Evolutionary conservation across 2,329 filamentous ascomycete genomes (phyloP), one percentile per base, ranked within the genome.

Genomic region (Colletotrichum sp.): DNA sequence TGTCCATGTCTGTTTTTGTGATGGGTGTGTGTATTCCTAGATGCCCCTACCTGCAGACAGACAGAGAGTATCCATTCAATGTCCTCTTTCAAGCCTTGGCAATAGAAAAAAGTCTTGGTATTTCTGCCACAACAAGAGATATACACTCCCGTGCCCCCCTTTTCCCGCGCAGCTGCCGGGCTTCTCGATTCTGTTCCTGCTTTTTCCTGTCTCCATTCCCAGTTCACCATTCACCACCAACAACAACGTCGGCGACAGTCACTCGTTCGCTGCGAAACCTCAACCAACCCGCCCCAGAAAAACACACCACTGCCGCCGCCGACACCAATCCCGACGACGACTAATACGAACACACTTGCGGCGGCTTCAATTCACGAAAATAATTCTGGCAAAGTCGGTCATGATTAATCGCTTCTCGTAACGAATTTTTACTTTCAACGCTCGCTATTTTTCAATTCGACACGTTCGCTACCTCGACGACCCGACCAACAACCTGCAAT

Each of bases 341-440:
- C 43, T 52, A 52, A 52, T 52, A 52, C n/a, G 2, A 60, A n/a
- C 34, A 43, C 28, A 4, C 28, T 28, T 21, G 24, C 52, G 55
- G 52, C 32, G 55, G 7, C 1, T 57, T 30, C 43, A 18, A 26
- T 26, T 43, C 24, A 43, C 52, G 16, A 61, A 30, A 69, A 28
- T 34, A 21, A 43, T 10, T 24, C 24, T 26, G 16, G 34, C 70
- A 28, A 7, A 43, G 64, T 34, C 64, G 48, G 63, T 4, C 57
- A 75, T 73, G 73, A 55, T 65, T 36, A 60, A 14, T 75, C 73
- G 64, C 57, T 73, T 52, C 18, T 28, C 2, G 6, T 76, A 75
- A 66, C 71, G 60, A 64, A 57, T 55, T 32, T 8, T 21, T 36
- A 30, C 18, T 18, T 34, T 13, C 13, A 30, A 43, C 61, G 3